Conservation (phyloP, 805 yeast species). For the Yarrowia sp. region DNA sequence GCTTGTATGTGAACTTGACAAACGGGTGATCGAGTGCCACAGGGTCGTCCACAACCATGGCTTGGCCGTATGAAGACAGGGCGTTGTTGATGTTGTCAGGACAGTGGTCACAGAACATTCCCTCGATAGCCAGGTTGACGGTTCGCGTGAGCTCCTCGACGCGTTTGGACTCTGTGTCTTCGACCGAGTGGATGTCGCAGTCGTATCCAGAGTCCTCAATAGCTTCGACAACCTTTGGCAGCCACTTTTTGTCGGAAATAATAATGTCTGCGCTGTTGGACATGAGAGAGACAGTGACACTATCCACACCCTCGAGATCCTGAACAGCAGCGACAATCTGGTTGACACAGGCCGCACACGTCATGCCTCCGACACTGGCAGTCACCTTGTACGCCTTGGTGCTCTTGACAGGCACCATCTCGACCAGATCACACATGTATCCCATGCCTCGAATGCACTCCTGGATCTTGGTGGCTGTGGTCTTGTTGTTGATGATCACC, state of each 20-base stretch:
- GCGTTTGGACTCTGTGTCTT: slow-evolving; percentile 57
- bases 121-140: slow-evolving; percentile 62
- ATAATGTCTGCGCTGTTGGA: slow-evolving; percentile 70
- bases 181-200: slow-evolving; percentile 56
- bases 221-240: slow-evolving; percentile 56
- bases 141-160: slow-evolving; percentile 60
- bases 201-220: slow-evolving; percentile 75
- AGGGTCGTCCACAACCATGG: slow-evolving; percentile 60
- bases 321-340: slow-evolving; percentile 58
- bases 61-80: slow-evolving; percentile 61
- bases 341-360: slow-evolving; percentile 74
- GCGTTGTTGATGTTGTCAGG: slow-evolving; percentile 63
- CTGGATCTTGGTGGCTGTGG: slow-evolving; percentile 58
- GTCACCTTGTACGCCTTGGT: slow-evolving; percentile 56
- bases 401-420: slow-evolving; percentile 64
- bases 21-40: slow-evolving; percentile 63
- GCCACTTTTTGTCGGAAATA: slow-evolving; percentile 51
- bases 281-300: slow-evolving; percentile 62
- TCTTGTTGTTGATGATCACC: slow-evolving; percentile 60
- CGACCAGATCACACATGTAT: slow-evolving; percentile 60
- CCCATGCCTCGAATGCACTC: slow-evolving; percentile 57
- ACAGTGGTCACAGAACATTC: slow-evolving; percentile 75
- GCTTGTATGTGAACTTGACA: slow-evolving; percentile 70
- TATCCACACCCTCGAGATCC: slow-evolving; percentile 59
- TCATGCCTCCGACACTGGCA: slow-evolving; percentile 75